Conservation (phyloP, 805 yeast species). For the Candida odintsovae region DNA sequence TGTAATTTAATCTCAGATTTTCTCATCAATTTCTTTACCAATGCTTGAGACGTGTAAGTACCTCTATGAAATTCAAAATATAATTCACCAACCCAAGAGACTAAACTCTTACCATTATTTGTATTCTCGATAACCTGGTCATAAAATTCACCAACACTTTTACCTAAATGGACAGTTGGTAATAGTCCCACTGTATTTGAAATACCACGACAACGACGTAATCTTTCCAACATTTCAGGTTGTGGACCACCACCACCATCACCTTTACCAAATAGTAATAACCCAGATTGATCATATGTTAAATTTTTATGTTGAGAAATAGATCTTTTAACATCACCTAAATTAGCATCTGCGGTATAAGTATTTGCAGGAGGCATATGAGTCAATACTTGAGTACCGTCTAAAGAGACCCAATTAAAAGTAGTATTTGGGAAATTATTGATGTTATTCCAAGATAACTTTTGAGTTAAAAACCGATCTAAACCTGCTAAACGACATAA, state of each 20-base stretch:
- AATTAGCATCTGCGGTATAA: slow-evolving; percentile 87
- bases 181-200: slow-evolving; percentile 73
- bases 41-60: slow-evolving; percentile 92
- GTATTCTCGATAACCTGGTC: slow-evolving; percentile 58
- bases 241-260: slow-evolving; percentile 99
- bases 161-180: slow-evolving; percentile 77
- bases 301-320: slow-evolving; percentile 77
- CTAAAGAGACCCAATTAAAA: slow-evolving; percentile 93
- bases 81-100: slow-evolving; percentile 90
- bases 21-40: slow-evolving; percentile 77
- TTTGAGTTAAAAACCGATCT: slow-evolving; percentile 83
- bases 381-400: slow-evolving; percentile 86
- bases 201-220: slow-evolving; percentile 86
- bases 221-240: slow-evolving; percentile 86
- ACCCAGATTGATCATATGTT: slow-evolving; percentile 72
- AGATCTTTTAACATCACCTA: slow-evolving; percentile 86
- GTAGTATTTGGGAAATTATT: slow-evolving; percentile 85
- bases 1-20: slow-evolving; percentile 68
- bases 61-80: slow-evolving; percentile 96
- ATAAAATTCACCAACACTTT: slow-evolving; percentile 70
- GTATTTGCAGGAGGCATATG: slow-evolving; percentile 99
- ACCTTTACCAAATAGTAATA: slow-evolving; percentile 86
- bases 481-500: slow-evolving; percentile 83
- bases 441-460: slow-evolving; percentile 94
- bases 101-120: slow-evolving; percentile 59